Base-by-base conservation (phyloP, 805 yeast species). In the Lipomyces kockii region DNA sequence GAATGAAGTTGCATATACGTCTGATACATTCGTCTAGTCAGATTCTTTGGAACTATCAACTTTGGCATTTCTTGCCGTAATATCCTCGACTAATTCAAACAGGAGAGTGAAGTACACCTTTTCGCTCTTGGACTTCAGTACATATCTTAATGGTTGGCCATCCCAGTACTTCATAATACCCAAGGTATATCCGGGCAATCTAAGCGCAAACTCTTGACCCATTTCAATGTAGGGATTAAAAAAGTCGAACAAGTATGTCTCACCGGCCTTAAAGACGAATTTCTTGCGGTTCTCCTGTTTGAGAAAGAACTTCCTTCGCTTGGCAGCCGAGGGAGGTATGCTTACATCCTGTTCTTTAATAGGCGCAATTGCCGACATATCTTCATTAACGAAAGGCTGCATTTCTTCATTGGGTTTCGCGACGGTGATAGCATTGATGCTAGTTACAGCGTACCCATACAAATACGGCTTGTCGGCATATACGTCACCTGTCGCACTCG, bases 401-500 rank as follows among this genome's bases (percentile, higher is more conserved):
- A 17, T 11, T 2, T 53, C 55, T 4, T 25, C 43, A n/a, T 49
- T 53, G 34, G 58, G 57, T 3, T 29, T 59, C 64, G 32, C 63
- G 29, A 74, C 77, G 5, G 80, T 76, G 53, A 88, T 77, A 56
- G 78, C 80, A 25, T 87, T 86, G 73, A 88, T 83, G 62, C 89
- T 84, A 60, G 86, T 83, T 67, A 87, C 76, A 0, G 86, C 88
- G 55, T 84, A 82, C 0, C 91, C 91, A 70, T 87, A 88, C 14
- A 89, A 75, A 73, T 78, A 88, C 1, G 92, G 92, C 71, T 82
- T 80, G 56, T 87, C 90, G 43, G 79, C 78, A 72, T 86, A 86
- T 2, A 86, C 76, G 72, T 89, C 91, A 3, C 89, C 90, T 39
- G 82, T 84, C 9, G 87, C 85, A 27, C 89, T 85, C n/a, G 88